phyloP scores from a whole-genome alignment of 2,329 filamentous ascomycete genomes.

The Didymella glomerata region DNA sequence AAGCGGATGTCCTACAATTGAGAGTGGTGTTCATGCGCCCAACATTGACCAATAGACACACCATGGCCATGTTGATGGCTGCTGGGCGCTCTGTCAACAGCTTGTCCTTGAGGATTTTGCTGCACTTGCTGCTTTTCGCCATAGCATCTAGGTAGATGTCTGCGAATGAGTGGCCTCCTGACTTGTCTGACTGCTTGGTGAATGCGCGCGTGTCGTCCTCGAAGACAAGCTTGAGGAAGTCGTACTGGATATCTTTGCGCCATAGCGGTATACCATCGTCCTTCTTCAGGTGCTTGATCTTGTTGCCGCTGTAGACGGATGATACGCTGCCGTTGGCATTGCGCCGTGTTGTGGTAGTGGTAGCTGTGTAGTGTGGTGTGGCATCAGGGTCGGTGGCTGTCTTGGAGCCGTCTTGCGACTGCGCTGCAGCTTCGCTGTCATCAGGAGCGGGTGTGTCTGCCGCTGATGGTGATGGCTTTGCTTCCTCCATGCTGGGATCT shows the following conservation, averaged over 20 bases:
- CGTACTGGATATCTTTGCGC: constrained; percentile 87
- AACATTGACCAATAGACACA: constrained; percentile 95
- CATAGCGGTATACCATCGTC: constrained; percentile 87
- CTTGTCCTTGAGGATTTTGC: constrained; percentile 97
- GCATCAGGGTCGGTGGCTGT: constrained; percentile 38
- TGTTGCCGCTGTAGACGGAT: constrained; percentile 74
- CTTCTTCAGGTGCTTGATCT: constrained; percentile 86
- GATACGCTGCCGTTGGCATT: constrained; percentile 72
- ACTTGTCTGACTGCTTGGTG: constrained; percentile 87
- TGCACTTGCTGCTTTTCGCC: constrained; percentile 98
- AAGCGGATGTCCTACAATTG: constrained; percentile 73
- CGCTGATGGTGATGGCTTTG: constrained; percentile 39
- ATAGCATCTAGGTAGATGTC: constrained; percentile 99
- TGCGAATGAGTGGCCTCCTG: constrained; percentile 79
- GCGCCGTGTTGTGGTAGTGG: constrained; percentile 62
- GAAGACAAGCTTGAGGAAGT: constrained; percentile 83
- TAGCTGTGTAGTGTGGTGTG: constrained; percentile 57
- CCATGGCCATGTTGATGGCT: constrained; percentile 99
- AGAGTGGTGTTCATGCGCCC: constrained; percentile 98
- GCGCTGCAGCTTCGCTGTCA: constrained; percentile 43
- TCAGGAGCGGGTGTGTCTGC: constrained; percentile 45
- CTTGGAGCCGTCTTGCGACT: constrained; percentile 40
- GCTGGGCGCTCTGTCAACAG: constrained; percentile 89
- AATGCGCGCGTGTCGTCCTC: constrained; percentile 80
- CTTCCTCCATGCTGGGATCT: constrained; percentile 49